Conservation (phyloP, 2,329 filamentous ascomycete species). For the Calycina herbarum region DNA sequence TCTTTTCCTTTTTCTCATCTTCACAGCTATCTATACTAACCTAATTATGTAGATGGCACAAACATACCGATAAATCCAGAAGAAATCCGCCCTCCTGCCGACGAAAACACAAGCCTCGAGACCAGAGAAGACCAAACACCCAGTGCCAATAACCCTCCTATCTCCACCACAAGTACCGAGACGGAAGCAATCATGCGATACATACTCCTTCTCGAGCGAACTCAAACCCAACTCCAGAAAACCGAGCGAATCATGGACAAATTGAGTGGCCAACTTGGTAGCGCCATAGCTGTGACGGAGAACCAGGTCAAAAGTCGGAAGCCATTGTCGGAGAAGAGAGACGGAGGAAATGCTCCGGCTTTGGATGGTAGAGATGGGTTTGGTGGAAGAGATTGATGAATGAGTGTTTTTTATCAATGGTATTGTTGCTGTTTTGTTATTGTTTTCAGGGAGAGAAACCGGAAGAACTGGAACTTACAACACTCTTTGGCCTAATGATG, state of each 20-base stretch:
- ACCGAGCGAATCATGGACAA: not conserved
- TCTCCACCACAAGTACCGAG: not conserved
- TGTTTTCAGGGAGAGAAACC: not conserved
- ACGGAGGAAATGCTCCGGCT: not conserved
- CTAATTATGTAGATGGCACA: not conserved
- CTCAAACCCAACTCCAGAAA: not conserved
- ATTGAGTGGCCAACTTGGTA: not conserved
- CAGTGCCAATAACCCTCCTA: not conserved
- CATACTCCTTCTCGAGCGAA: not conserved
- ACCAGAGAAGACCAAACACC: not conserved
- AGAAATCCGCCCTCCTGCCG: not conserved
- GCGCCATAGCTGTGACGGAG: not conserved
- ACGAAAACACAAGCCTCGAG: not conserved
- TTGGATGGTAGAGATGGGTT: not conserved
- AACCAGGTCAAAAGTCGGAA: not conserved
- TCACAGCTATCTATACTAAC: not conserved
- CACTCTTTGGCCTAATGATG: not conserved
- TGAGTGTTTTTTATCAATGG: not conserved
- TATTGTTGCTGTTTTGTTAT: not conserved
- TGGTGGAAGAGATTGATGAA: not conserved
- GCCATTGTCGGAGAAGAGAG: not conserved
- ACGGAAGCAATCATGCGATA: conserved; percentile 1
- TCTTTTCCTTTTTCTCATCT: not conserved
- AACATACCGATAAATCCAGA: not conserved
- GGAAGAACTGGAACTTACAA: not conserved